Base-by-base conservation (phyloP, 306 rosid genomes). In the Clitoria ternatea region DNA sequence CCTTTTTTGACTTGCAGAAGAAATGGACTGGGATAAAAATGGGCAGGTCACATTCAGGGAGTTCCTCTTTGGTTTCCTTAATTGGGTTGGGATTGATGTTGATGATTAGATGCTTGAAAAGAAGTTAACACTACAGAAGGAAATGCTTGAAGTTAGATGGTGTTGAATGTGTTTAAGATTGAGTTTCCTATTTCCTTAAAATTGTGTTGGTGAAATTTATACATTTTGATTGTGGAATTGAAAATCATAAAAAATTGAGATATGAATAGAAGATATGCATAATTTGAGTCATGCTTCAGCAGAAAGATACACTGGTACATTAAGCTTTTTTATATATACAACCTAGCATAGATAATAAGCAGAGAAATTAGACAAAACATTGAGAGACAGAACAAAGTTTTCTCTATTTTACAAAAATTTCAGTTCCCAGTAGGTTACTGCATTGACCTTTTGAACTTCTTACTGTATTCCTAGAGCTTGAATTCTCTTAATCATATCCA, bases 401-500 rank as follows among this genome's bases (percentile, higher is more conserved):
- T 47, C 63, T 73, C 47, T 72, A 13, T 45, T 44, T 53, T 64
- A 73, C 81, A 81, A 76, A 72, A 18, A 17, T 48, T 71, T 23
- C 29, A 33, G 9, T 72, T 20, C 54, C n/a, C 70, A 55, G 23
- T 54, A 57, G 44, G 48, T 35, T 26, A 18, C 72, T 9, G 19
- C 53, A 48, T 8, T 32, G 15, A 36, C 49, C 56, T 4, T 9
- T 17, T 24, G 15, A 53, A 60, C 27, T 40, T 43, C 70, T 90
- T 86, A 93, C 70, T 89, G 97, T 74, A 93, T 90, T 59, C 98
- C 98, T 14, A 93, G 85, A 79, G 94, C 96, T 82, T 93, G 97
- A 76, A 93, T 89, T 73, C 98, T 85, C 84, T 45, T 87, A 59
- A 88, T 71, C 75, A 86, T 56, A 5, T 88, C 82, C 88, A 90